phyloP scores from a whole-genome alignment of 176 grass and related monocot genomes.

The Elymus sibiricus region DNA sequence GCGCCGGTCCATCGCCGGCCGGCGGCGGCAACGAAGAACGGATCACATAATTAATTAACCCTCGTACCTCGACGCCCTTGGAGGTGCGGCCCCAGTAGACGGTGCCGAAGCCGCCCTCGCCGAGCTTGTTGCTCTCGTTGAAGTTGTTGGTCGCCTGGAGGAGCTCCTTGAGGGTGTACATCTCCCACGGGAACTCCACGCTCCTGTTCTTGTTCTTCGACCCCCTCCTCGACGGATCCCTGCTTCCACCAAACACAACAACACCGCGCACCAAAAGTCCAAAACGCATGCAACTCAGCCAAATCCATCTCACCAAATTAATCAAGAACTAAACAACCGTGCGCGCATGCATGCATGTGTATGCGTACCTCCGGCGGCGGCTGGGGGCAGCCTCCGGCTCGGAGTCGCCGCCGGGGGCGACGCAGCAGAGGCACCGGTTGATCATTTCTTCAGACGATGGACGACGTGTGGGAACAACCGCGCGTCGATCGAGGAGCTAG shows the following conservation, averaged over 20 bases:
- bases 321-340: neutral
- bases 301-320: neutral
- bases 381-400: slow-evolving; percentile 11
- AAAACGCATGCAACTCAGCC: neutral
- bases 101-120: slow-evolving; percentile 77
- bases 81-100: slow-evolving; percentile 57
- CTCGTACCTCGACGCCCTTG: slow-evolving; percentile 46
- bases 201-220: slow-evolving; percentile 29
- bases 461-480: neutral
- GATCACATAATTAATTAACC: neutral
- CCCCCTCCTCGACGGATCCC: slow-evolving; percentile 12
- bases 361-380: slow-evolving; percentile 23
- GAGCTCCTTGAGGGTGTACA: slow-evolving; percentile 67
- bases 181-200: slow-evolving; percentile 73
- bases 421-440: slow-evolving; percentile 48
- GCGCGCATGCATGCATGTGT: neutral
- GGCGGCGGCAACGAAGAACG: neutral
- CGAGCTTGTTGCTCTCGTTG: slow-evolving; percentile 57
- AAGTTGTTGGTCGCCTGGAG: slow-evolving; percentile 71
- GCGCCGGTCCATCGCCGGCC: neutral
- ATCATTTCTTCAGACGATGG: slow-evolving; percentile 26
- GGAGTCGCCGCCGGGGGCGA: slow-evolving; percentile 18
- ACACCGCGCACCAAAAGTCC: neutral
- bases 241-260: neutral
- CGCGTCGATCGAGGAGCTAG: neutral